Percentiles rank a stretch among this genome's conserved stretches.
Conservation (phyloP, 2,329 filamentous ascomycete genomes). For the Penicillium sp. region DNA sequence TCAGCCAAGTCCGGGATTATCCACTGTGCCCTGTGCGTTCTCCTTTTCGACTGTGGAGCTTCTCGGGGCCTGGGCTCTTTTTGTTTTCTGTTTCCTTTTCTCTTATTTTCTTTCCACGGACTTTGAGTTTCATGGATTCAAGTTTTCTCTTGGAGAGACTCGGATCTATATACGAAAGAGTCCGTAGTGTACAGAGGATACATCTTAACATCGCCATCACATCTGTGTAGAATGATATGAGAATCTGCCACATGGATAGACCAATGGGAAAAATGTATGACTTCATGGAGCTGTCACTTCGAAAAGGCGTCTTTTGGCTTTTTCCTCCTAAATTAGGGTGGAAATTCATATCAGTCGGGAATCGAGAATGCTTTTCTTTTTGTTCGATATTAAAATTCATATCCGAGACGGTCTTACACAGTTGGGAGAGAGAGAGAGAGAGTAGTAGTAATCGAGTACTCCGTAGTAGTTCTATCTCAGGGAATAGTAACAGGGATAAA, state of each 20-base stretch:
- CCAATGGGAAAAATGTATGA: conserved; percentile 9
- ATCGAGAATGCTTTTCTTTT: no score
- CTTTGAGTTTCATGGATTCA: no score
- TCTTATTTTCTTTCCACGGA: no score
- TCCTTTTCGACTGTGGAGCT: conserved; percentile 9
- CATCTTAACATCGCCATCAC: no score
- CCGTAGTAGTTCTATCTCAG: no score
- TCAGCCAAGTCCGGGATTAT: conserved; percentile 7
- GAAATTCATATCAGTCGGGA: neutral
- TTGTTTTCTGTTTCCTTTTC: neutral
- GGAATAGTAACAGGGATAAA: neutral
- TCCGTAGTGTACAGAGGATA: neutral
- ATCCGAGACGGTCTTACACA: conserved; percentile 2
- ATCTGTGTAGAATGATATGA: neutral
- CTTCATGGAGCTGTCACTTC: conserved; percentile 14
- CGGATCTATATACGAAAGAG: no score
- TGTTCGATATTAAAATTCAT: neutral
- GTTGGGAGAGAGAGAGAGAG: neutral
- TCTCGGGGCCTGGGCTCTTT: neutral
- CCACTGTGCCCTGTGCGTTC: conserved; percentile 15
- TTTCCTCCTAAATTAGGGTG: neutral
- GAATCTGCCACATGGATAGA: neutral
- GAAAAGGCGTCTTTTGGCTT: neutral
- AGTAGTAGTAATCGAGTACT: no score
- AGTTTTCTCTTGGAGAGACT: no score